Conservation (phyloP, 208 protist genomes). For the Jaenimonas drosophilae region DNA sequence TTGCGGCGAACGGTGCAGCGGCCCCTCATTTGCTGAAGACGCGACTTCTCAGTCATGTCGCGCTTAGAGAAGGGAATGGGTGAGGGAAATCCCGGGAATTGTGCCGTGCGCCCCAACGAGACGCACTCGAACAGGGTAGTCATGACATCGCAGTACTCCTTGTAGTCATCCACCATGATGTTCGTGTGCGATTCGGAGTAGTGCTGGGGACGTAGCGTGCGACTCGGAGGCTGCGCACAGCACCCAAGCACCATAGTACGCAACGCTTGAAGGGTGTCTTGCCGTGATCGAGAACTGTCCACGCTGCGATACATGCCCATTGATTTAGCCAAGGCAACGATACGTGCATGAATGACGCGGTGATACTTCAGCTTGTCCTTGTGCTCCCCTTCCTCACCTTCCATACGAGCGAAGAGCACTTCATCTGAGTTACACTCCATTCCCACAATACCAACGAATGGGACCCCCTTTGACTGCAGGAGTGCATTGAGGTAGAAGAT, state of each 20-base stretch:
- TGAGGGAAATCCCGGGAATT: slow-evolving; percentile 45
- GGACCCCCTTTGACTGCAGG: slow-evolving; percentile 55
- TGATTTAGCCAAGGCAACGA: slow-evolving; percentile 56
- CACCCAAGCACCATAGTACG: slow-evolving; percentile 73
- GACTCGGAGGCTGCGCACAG: slow-evolving; percentile 55
- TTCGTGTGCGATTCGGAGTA: slow-evolving; percentile 51
- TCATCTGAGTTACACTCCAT: slow-evolving; percentile 63
- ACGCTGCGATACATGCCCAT: slow-evolving; percentile 71
- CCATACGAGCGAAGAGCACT: slow-evolving; percentile 58
- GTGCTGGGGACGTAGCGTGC: slow-evolving; percentile 40
- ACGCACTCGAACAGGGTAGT: slow-evolving; percentile 49
- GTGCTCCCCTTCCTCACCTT: slow-evolving; percentile 36
- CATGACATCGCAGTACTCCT: slow-evolving; percentile 58
- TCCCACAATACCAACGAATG: slow-evolving; percentile 76
- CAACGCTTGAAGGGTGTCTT: slow-evolving; percentile 57
- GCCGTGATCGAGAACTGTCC: slow-evolving; percentile 52
- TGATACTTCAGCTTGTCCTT: slow-evolving; percentile 80
- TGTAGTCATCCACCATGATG: slow-evolving; percentile 57
- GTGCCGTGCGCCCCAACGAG: slow-evolving; percentile 18
- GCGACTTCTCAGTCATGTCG: slow-evolving; percentile 68
- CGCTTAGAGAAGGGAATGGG: slow-evolving; percentile 52
- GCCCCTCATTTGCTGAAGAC: slow-evolving; percentile 32
- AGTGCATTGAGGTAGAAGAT: slow-evolving; percentile 74
- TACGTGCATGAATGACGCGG: slow-evolving; percentile 66
- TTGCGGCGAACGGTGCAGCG: slow-evolving; percentile 60